Base-by-base conservation (phyloP, 495 filamentous ascomycete genomes). In the Zalerion maritima region DNA sequence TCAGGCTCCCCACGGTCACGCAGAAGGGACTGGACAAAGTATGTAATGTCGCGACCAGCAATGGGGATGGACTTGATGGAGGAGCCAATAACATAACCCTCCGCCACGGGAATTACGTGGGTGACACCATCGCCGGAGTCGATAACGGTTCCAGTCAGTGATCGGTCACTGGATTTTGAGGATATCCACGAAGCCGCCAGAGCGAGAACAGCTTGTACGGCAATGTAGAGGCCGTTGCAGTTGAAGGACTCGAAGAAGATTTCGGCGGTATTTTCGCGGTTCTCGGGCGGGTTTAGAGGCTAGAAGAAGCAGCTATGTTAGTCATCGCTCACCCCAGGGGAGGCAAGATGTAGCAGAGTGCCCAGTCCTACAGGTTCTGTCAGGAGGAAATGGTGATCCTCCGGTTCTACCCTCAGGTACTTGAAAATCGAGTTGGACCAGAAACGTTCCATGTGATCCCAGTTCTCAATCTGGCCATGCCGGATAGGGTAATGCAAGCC, bases 381-480 rank as follows among this genome's bases (percentile, higher is more conserved):
- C 32, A 97, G 76, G 24, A 97, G 73, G 56, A 97, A 97, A 59
- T 93, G 78, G 49, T 97, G 89, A 47, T 97, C 89, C 60, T 97
- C 89, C 15, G 89, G 89, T 55, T 97, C 89, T 34, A 97, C 89
- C 32, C 89, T 74, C 21, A 97, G 71, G 52, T 97, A 97, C 52
- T 96, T 96, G 67, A 97, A 97, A 57, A 97, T 97, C 15, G 91
- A 96, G 58, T 94, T 94, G 26, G 91, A 94, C 89, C 89, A 97
- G 55, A 94, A 97, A 30, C 89, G 73, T 50, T 97, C 89, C 89
- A 97, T 97, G 41, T 91, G 78, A 53, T 97, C 89, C 89, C 89
- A 97, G 49, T 97, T 93, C 57, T 97, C 89, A 45, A 97, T 78
- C 59, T 96, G 91, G 30, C 89, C 89, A 49, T 97, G 89, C 32